Conservation (phyloP, 2,329 filamentous ascomycete species). For the Fragosphaeria purpurea region DNA sequence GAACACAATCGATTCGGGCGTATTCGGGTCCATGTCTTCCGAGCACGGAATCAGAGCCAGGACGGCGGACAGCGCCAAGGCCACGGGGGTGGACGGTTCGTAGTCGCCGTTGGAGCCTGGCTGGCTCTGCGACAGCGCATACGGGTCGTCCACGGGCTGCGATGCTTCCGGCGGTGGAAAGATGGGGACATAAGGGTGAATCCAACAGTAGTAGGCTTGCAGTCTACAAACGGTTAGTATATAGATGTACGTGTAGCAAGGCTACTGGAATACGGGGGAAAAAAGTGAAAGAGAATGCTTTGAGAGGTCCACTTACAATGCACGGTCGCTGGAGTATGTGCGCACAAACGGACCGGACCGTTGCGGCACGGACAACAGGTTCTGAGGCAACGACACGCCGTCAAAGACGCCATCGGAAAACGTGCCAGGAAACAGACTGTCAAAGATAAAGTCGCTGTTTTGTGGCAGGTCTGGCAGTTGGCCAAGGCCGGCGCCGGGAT, state of each 20-base stretch:
- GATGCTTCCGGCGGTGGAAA: slow-evolving; percentile 30
- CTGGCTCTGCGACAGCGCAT: slow-evolving; percentile 25
- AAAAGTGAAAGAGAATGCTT: neutral
- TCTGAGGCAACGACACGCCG: slow-evolving; percentile 11
- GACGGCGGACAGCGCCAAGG: slow-evolving; percentile 37
- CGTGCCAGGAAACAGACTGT: slow-evolving; percentile 28
- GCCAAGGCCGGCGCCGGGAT: slow-evolving; percentile 37
- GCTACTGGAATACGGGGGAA: neutral
- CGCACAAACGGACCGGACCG: slow-evolving; percentile 25
- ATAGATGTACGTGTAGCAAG: too few species aligned
- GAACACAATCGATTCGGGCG: slow-evolving; percentile 30
- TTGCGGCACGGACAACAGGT: slow-evolving; percentile 8
- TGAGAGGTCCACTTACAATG: slow-evolving; percentile 25
- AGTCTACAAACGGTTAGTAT: slow-evolving; percentile 16
- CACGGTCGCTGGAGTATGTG: slow-evolving; percentile 30
- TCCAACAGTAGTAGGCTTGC: slow-evolving; percentile 42
- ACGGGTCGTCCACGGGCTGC: slow-evolving; percentile 22
- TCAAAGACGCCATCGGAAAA: slow-evolving; percentile 12
- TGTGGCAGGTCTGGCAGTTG: slow-evolving; percentile 33
- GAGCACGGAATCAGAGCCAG: slow-evolving; percentile 37
- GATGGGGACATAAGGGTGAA: slow-evolving; percentile 41
- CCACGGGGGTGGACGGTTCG: slow-evolving; percentile 32
- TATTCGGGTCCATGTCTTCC: slow-evolving; percentile 25
- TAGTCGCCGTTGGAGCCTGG: slow-evolving; percentile 24
- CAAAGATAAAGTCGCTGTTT: slow-evolving; percentile 39